Evolutionary conservation across 2,329 filamentous ascomycete species (phyloP).

Genomic region (Anthostomella pinea): DNA sequence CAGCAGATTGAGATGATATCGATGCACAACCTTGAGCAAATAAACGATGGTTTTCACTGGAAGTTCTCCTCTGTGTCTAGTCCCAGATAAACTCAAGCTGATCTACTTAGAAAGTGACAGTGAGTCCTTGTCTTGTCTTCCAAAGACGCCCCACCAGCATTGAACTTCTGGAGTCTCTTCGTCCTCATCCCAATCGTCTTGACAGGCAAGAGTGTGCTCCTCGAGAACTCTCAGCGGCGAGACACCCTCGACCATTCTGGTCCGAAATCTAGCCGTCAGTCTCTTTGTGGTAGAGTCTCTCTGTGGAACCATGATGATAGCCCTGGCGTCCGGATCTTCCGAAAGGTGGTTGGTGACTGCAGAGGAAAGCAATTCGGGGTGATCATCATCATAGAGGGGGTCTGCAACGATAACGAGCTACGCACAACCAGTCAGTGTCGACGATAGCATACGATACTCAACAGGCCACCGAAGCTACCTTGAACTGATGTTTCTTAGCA

Average conservation of each 20-base stretch:
- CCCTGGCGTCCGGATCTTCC: slow-evolving; percentile 54
- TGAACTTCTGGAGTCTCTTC: slow-evolving; percentile 48
- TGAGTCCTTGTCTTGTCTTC: slow-evolving; percentile 14
- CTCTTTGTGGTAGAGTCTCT: slow-evolving; percentile 64
- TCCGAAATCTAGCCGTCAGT: slow-evolving; percentile 62
- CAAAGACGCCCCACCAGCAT: slow-evolving; percentile 69
- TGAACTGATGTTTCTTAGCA: slow-evolving; percentile 47
- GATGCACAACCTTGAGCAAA: no score
- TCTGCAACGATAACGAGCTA: slow-evolving; percentile 81
- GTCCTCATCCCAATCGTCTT: slow-evolving; percentile 69
- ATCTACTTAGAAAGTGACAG: background rate
- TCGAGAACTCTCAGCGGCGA: slow-evolving; percentile 49
- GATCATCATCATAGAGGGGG: slow-evolving; percentile 79
- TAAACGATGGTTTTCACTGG: no score
- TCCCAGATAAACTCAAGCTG: background rate
- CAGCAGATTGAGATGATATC: no score
- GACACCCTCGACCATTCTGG: slow-evolving; percentile 54
- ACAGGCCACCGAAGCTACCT: slow-evolving; percentile 33
- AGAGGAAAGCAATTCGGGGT: slow-evolving; percentile 70
- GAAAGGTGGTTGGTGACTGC: slow-evolving; percentile 69
- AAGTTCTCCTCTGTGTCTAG: no score
- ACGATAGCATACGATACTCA: no score
- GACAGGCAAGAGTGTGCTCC: slow-evolving; percentile 61
- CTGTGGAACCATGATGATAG: slow-evolving; percentile 77
- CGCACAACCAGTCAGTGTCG: slow-evolving; percentile 9